Percentiles rank a stretch among this genome's conserved stretches.
Evolutionary conservation across 805 yeast genomes (phyloP).

Genomic region (Candida ortonii): DNA sequence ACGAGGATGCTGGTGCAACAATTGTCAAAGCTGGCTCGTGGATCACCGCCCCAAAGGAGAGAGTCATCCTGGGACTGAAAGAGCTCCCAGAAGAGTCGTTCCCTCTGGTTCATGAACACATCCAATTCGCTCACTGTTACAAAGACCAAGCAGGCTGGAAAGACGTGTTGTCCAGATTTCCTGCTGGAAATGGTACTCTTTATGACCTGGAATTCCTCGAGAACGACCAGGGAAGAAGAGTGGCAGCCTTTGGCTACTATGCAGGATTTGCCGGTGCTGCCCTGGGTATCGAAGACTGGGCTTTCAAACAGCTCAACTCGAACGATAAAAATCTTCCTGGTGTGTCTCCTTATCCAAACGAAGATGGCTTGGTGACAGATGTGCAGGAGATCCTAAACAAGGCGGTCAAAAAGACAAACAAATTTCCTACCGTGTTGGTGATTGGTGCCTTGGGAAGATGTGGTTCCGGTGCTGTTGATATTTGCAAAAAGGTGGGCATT

Average conservation of each 20-base stretch:
- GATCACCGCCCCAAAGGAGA: conserved; percentile 85
- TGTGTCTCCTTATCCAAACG: conserved; percentile 80
- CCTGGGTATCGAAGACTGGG: conserved; percentile 90
- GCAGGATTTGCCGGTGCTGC: conserved; percentile 99
- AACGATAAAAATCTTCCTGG: conserved; percentile 72
- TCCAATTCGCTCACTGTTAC: conserved; percentile 98
- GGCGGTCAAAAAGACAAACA: conserved; percentile 60
- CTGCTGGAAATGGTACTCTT: conserved; percentile 83
- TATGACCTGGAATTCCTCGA: conserved; percentile 94
- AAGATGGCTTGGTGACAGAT: conserved; percentile 66
- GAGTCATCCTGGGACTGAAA: conserved; percentile 89
- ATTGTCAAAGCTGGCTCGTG: conserved; percentile 94
- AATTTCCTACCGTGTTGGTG: conserved; percentile 74
- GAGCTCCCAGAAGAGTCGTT: conserved; percentile 92
- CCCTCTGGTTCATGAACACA: conserved; percentile 94
- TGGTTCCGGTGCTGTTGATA: conserved; percentile 94
- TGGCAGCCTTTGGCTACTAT: conserved; percentile 98
- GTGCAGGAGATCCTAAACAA: conserved; percentile 56
- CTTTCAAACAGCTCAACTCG: conserved; percentile 75
- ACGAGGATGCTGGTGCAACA: conserved; percentile 73
- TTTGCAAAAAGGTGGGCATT: conserved; percentile 77
- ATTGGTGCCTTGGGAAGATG: conserved; percentile 99
- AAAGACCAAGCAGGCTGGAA: conserved; percentile 98
- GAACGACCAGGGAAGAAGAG: conserved; percentile 95
- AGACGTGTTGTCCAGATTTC: conserved; percentile 84